Conservation (phyloP, 371 early-diverging fungal species). For the Chytridium lagenaria region DNA sequence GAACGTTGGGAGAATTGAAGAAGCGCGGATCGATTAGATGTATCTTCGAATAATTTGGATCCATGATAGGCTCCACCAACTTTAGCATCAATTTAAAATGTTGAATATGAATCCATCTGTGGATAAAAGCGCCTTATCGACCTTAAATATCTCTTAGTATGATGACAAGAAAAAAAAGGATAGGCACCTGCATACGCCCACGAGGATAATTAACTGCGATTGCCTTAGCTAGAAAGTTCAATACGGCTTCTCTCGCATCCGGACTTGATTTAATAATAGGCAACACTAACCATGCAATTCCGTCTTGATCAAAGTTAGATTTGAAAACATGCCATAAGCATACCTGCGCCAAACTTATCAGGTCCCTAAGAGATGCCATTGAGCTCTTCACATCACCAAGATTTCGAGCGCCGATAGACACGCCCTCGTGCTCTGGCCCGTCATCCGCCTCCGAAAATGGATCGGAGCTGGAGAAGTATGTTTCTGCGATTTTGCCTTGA, state of each 20-base stretch:
- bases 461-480: slow-evolving; percentile 59
- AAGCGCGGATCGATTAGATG: slow-evolving; percentile 76
- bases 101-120: slow-evolving; percentile 90
- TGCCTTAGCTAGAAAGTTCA: slow-evolving; percentile 70
- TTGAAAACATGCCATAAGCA: not conserved
- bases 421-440: slow-evolving; percentile 34
- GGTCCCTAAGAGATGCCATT: slow-evolving; percentile 70
- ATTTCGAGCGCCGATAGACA: slow-evolving; percentile 52
- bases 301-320: slow-evolving; percentile 42
- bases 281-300: slow-evolving; percentile 72
- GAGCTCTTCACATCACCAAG: slow-evolving; percentile 56
- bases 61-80: slow-evolving; percentile 86
- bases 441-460: slow-evolving; percentile 35
- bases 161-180: not conserved
- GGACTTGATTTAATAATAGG: slow-evolving; percentile 73
- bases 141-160: slow-evolving; percentile 32
- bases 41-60: slow-evolving; percentile 72
- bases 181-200: slow-evolving; percentile 83
- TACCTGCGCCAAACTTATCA: slow-evolving; percentile 70
- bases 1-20: slow-evolving; percentile 45
- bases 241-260: slow-evolving; percentile 61
- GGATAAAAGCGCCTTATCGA: slow-evolving; percentile 76
- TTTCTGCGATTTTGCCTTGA: slow-evolving; percentile 64
- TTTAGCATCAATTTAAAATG: slow-evolving; percentile 68
- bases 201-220: slow-evolving; percentile 75